Percentiles rank a stretch among this genome's conserved stretches.
Conservation (phyloP, 352 stramenopile species). For the Salisapilia sapeloensis region DNA sequence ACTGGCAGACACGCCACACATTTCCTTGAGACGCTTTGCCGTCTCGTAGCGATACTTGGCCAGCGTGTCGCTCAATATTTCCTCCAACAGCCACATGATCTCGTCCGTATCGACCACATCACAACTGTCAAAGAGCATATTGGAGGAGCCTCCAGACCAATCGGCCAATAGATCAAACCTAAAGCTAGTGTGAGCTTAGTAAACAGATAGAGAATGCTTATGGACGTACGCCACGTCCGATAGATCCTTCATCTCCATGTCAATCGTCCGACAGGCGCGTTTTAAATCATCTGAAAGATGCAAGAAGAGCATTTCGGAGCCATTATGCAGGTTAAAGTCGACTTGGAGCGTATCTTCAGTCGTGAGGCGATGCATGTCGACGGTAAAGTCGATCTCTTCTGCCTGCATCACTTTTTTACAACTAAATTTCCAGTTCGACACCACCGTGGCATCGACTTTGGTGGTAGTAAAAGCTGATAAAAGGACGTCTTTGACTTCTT, state of each 20-base stretch:
- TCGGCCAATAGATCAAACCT: slow-evolving; percentile 50
- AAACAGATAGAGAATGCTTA: slow-evolving; percentile 3
- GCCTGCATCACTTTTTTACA: too few species aligned
- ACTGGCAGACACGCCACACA: slow-evolving; percentile 35
- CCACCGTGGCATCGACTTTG: too few species aligned
- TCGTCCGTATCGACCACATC: slow-evolving; percentile 24
- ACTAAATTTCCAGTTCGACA: too few species aligned
- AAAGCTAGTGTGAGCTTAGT: slow-evolving; percentile 5
- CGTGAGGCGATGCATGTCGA: slow-evolving; percentile 33
- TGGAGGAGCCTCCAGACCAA: slow-evolving; percentile 27
- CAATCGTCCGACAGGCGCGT: slow-evolving; percentile 34
- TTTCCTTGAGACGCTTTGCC: slow-evolving; percentile 57
- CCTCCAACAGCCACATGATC: slow-evolving; percentile 32
- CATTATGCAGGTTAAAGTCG: slow-evolving; percentile 60
- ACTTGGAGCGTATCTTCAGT: slow-evolving; percentile 33
- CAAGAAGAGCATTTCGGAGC: slow-evolving; percentile 47
- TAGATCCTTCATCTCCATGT: slow-evolving; percentile 37
- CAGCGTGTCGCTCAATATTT: slow-evolving; percentile 28
- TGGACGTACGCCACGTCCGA: slow-evolving; percentile 38
- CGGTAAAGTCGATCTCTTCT: slow-evolving; percentile 46
- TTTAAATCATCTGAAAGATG: slow-evolving; percentile 44
- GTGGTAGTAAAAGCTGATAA: too few species aligned
- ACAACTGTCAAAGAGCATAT: slow-evolving; percentile 25
- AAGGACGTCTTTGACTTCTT: too few species aligned
- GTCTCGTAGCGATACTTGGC: slow-evolving; percentile 43